Base-by-base conservation (phyloP, 495 filamentous ascomycete genomes). In the Xylona heveae region DNA sequence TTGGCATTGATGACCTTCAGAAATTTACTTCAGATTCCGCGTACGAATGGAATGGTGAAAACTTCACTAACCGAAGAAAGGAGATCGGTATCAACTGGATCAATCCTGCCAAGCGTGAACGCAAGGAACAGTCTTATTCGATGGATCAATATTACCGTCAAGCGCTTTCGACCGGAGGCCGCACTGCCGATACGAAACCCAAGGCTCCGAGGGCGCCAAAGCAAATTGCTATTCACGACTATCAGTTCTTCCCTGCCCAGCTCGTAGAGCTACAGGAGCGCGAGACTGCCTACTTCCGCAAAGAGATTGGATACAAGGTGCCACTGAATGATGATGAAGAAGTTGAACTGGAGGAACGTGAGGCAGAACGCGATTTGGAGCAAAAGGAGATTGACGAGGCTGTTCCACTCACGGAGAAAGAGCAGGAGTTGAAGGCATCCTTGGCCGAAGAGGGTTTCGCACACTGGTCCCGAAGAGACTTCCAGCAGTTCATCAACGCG, bases 131-230 rank as follows among this genome's bases (percentile, higher is more conserved):
- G 48, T 77, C 78, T 18, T 99, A 99, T 43, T 93, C 85, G 0
- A 92, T 95, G 52, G 90, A 99, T 51, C 92, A 93, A 54, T 99
- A 95, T 56, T 99, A 95, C 53, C 79, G 85, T 37, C 72, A 85
- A 41, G 82, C 85, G 17, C 57, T 99, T 36, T 68, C 74, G 25
- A 93, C 81, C 5, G 79, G 81, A 40, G 78, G 77, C 10, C 68
- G 82, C 26, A 77, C 77, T 5, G 78, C 79, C 9, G 82, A 93
- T 35, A 66, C 79, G 1, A 93, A 92, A 48, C 88, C 85, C 10
- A 90, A 92, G 52, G 81, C 81, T n/a, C 90, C 90, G 7, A 73
- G 84, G 6, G 80, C 88, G 6, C 90, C 90, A 5, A 94, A 91
- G 53, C 90, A 99, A 45, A 62, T 91, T 16, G 54, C 71, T 2